Conservation (phyloP, 306 rosid genomes). For the Sicyos baderoa region DNA sequence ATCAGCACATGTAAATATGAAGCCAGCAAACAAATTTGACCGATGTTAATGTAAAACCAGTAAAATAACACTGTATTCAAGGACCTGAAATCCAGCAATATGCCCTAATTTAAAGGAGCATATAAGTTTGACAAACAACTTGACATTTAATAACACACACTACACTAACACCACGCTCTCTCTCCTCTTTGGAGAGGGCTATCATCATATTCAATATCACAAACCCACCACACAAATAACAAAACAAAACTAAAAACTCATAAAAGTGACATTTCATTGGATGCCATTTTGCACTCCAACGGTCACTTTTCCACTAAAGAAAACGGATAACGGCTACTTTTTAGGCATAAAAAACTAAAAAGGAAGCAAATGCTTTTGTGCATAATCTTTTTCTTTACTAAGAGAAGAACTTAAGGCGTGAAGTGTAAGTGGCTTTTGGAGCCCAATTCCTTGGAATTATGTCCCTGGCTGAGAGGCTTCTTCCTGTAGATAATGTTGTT, state of each 20-base stretch:
- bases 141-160: conserved; percentile 4
- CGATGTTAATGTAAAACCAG: too few species aligned
- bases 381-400: neutral
- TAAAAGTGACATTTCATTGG: conserved; percentile 21
- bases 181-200: conserved; percentile 85
- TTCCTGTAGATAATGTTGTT: conserved; percentile 50
- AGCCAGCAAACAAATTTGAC: too few species aligned
- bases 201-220: conserved; percentile 11
- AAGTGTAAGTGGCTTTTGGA: conserved; percentile 68
- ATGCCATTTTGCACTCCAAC: conserved; percentile 35
- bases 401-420: conserved; percentile 51
- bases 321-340: conserved; percentile 33
- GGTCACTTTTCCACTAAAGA: conserved; percentile 24
- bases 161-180: conserved; percentile 44
- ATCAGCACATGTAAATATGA: too few species aligned
- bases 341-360: neutral
- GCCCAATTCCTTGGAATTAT: conserved; percentile 79
- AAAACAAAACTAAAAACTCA: conserved; percentile 1
- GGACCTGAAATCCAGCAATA: neutral
- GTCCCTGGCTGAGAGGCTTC: conserved; percentile 48
- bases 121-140: conserved; percentile 20
- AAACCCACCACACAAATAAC: conserved; percentile 18
- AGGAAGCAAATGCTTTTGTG: conserved; percentile 8
- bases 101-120: neutral
- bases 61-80: neutral